phyloP scores from a whole-genome alignment of 768 basidiomycete species.

The Crassisporium funariophilum region DNA sequence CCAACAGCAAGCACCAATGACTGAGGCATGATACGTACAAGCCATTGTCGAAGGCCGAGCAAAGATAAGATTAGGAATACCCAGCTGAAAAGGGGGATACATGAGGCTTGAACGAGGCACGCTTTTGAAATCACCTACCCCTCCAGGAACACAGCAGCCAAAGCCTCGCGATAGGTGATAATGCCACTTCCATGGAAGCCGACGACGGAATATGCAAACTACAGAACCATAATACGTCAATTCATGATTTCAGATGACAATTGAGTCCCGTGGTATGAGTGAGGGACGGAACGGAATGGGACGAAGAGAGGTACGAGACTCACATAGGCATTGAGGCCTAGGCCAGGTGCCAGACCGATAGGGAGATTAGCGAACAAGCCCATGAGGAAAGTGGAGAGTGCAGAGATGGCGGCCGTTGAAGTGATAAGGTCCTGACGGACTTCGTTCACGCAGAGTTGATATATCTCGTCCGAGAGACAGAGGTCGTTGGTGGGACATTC shows the following conservation, averaged over 20 bases:
- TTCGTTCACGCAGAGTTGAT: conserved; percentile 58
- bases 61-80: conserved; percentile 80
- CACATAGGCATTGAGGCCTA: conserved; percentile 83
- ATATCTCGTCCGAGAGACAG: conserved; percentile 54
- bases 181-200: conserved; percentile 78
- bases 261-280: not conserved
- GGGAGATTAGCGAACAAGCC: conserved; percentile 86
- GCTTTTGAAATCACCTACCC: conserved; percentile 48
- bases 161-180: conserved; percentile 76
- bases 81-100: conserved; percentile 50
- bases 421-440: conserved; percentile 80
- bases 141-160: conserved; percentile 86
- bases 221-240: conserved; percentile 1
- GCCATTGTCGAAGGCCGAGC: conserved; percentile 86
- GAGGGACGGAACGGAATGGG: not conserved
- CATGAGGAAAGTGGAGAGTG: conserved; percentile 79
- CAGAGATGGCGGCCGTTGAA: conserved; percentile 75
- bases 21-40: conserved; percentile 85
- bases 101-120: not conserved
- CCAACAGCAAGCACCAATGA: conserved; percentile 85
- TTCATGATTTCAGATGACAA: not conserved
- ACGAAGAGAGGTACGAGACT: conserved; percentile 25
- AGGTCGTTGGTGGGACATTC: conserved; percentile 64
- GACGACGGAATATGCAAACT: conserved; percentile 90
- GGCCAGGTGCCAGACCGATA: conserved; percentile 84